Percentiles rank a stretch among this genome's conserved stretches.
Evolutionary conservation across 2,329 filamentous ascomycete genomes (phyloP).

Genomic region (Xylariomycetidae sp.): DNA sequence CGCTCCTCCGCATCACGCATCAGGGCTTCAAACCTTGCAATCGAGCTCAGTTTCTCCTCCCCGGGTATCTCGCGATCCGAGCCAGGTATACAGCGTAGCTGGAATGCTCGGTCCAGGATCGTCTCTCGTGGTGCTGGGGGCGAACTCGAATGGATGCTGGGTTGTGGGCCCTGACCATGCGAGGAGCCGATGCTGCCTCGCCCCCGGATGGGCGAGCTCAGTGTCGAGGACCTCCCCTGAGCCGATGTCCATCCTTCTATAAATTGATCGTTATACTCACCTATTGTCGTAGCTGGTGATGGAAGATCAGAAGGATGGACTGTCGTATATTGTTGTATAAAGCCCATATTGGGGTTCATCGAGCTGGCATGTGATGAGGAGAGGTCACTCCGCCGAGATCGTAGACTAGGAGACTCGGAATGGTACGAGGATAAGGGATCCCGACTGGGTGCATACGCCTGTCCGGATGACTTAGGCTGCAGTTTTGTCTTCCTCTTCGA

Average conservation of each 20-base stretch:
- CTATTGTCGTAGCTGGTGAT: constrained; percentile 48
- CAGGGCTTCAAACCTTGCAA: constrained; percentile 61
- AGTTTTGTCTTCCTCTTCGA: constrained; percentile 33
- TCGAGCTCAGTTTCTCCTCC: constrained; percentile 59
- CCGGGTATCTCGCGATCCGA: constrained; percentile 49
- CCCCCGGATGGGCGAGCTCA: constrained; percentile 52
- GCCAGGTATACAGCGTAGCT: constrained; percentile 58
- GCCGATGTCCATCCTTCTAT: constrained; percentile 58
- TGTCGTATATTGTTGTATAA: constrained; percentile 46
- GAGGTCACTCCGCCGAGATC: constrained; percentile 58
- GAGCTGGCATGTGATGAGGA: constrained; percentile 54
- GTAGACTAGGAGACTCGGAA: constrained; percentile 56
- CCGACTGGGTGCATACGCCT: constrained; percentile 41
- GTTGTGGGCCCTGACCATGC: constrained; percentile 33
- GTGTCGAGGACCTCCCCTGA: constrained; percentile 53
- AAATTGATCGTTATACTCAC: constrained; percentile 50
- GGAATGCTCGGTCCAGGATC: constrained; percentile 63
- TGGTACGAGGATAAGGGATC: constrained; percentile 48
- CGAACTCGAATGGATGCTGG: constrained; percentile 40
- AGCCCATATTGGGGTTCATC: constrained; percentile 36
- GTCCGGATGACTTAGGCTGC: constrained; percentile 44
- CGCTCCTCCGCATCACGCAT: constrained; percentile 58
- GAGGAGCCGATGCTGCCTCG: constrained; percentile 51
- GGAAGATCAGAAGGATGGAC: constrained; percentile 51
- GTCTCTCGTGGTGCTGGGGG: constrained; percentile 56